phyloP scores from a whole-genome alignment of 345 rosid species.

The Dimocarpus longan region DNA sequence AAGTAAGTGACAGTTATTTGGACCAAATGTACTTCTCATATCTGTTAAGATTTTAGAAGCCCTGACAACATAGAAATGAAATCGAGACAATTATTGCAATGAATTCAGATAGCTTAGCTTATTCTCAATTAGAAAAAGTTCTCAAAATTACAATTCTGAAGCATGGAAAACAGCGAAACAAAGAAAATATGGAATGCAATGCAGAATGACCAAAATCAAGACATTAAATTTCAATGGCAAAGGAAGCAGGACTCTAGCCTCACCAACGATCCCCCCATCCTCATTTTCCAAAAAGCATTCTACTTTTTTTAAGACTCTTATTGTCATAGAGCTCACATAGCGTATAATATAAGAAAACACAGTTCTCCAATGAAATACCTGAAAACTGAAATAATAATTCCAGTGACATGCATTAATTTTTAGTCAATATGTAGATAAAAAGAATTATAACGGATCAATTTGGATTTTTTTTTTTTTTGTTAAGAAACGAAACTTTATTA shows the following conservation, averaged over 20 bases:
- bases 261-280: not conserved
- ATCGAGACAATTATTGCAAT: constrained; percentile 21
- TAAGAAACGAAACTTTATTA: too few species aligned
- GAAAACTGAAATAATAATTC: not conserved
- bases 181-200: constrained; percentile 9
- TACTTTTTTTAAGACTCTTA: not conserved
- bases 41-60: constrained; percentile 76
- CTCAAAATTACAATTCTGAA: not conserved
- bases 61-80: constrained; percentile 51
- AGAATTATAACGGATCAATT: not conserved
- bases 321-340: not conserved
- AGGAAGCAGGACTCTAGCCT: not conserved
- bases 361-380: not conserved
- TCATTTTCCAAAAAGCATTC: not conserved
- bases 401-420: not conserved
- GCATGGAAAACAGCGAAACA: not conserved
- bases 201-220: not conserved
- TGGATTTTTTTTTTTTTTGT: too few species aligned
- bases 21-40: constrained; percentile 88
- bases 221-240: not conserved
- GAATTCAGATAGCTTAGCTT: constrained; percentile 16
- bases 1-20: constrained; percentile 72
- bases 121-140: not conserved
- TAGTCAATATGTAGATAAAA: not conserved
- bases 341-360: not conserved